Evolutionary conservation across 176 grass and related monocot species (phyloP), one percentile per base, ranked within the genome.

Genomic region (Alopecurus myosuroides): DNA sequence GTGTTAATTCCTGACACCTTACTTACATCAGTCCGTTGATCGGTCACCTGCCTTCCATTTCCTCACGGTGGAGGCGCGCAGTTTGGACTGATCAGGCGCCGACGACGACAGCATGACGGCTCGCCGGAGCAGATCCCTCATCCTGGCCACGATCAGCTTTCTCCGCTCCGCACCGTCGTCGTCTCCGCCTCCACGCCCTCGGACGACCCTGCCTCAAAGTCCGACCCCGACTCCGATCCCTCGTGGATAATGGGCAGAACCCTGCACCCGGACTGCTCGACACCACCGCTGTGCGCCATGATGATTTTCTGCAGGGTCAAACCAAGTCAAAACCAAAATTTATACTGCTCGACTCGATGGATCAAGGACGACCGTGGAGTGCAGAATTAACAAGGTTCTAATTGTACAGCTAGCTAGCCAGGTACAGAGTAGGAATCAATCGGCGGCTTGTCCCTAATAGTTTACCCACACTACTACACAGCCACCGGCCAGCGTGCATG

Each of bases 91-190:
- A 0, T 74, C 31, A 29, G 33, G 0, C 1, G 10, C 4, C 4
- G 66, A 22, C 0, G 76, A 71, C 52, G 70, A 77, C 84, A 55
- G 66, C 15, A 22, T 30, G 22, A 77, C 66, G 9, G 84, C 84
- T 2, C 67, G 84, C 17, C 41, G 34, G 67, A 86, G 77, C 9
- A 86, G 84, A 53, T 80, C 77, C 77, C 84, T 68, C 84, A 86
- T 86, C 67, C 84, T 50, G 3, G 40, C 42, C 20, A 80, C 53
- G 40, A 86, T 51, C n/a, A 31, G 67, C 77, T 46, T 80, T 31
- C 77, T 80, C 22, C 84, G 84, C 39, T 86, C 84, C 0, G 22
- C 61, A 2, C 17, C 20, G 34, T 10, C n/a, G 7, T 23, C 49
- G 9, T 49, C 60, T 77, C 73, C 25, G 26, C 26, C 22, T 22